phyloP scores from a whole-genome alignment of 768 basidiomycete species.

The Kwoniella botswanensis region DNA sequence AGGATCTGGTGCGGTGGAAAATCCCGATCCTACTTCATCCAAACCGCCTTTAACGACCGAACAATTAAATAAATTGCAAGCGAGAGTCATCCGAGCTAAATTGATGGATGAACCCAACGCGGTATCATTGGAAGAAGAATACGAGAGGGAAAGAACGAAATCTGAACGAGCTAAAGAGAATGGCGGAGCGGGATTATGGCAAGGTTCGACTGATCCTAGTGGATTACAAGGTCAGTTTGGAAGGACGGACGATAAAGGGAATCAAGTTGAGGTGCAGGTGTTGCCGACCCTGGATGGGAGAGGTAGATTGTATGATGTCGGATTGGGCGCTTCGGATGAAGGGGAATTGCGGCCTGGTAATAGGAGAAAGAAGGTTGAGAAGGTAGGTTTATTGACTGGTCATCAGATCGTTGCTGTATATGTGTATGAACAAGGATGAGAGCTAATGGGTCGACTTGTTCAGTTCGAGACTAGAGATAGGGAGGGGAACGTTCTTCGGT shows the following conservation, averaged over 20 bases:
- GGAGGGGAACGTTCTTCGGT: constrained; percentile 85
- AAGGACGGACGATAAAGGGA: constrained; percentile 54
- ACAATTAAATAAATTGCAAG: constrained; percentile 88
- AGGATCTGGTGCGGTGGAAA: constrained; percentile 4
- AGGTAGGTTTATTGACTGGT: constrained; percentile 59
- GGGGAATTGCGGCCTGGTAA: constrained; percentile 67
- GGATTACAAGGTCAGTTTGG: constrained; percentile 53
- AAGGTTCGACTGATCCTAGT: constrained; percentile 56
- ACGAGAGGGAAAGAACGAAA: constrained; percentile 68
- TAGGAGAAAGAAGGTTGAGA: constrained; percentile 73
- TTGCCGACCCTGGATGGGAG: constrained; percentile 84
- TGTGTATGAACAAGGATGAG: not conserved
- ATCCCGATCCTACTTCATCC: constrained; percentile 37
- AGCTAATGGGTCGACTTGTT: constrained; percentile 8
- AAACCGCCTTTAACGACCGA: constrained; percentile 56
- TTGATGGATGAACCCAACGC: constrained; percentile 81
- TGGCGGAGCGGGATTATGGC: constrained; percentile 57
- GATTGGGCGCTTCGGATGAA: constrained; percentile 69
- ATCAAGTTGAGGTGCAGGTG: constrained; percentile 74
- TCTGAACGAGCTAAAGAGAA: constrained; percentile 59
- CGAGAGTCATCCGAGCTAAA: constrained; percentile 87
- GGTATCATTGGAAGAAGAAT: constrained; percentile 77
- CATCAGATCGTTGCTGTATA: not conserved
- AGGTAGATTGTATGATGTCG: constrained; percentile 89
- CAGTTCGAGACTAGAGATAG: constrained; percentile 90